phyloP scores from a whole-genome alignment of 1,284 basidiomycete species.

The Mixia osmundae region DNA sequence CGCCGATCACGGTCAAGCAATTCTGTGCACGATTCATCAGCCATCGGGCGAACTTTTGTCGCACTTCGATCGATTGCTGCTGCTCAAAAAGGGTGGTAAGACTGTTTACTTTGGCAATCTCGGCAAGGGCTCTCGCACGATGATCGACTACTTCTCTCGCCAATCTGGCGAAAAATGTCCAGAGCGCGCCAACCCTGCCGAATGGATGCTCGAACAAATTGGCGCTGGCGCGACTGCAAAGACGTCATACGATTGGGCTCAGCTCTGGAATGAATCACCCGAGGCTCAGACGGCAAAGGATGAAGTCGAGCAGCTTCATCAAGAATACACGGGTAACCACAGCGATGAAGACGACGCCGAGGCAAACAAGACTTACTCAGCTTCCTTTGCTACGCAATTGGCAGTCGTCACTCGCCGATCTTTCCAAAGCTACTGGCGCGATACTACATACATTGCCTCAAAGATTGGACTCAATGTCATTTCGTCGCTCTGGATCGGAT shows the following conservation, averaged over 20 bases:
- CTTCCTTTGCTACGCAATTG: constrained; percentile 16
- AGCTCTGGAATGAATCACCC: constrained; percentile 1
- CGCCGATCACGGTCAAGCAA: constrained; percentile 60
- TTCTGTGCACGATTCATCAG: constrained; percentile 35
- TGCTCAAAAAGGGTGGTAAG: constrained; percentile 29
- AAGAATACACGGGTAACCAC: neutral
- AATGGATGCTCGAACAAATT: constrained; percentile 11
- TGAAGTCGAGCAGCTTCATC: constrained; percentile 3
- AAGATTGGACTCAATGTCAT: constrained; percentile 32
- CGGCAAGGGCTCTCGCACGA: constrained; percentile 32
- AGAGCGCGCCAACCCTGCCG: constrained; percentile 26
- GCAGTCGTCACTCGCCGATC: constrained; percentile 11
- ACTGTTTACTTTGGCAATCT: constrained; percentile 56
- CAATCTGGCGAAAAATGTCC: constrained; percentile 37
- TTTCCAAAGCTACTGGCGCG: constrained; percentile 20
- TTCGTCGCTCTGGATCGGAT: constrained; percentile 35
- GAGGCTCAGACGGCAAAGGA: constrained; percentile 1
- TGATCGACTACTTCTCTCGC: constrained; percentile 44
- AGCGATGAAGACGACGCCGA: constrained; percentile 16
- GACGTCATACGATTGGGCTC: constrained; percentile 5
- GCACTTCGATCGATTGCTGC: constrained; percentile 37
- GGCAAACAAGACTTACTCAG: constrained; percentile 18
- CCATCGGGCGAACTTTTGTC: constrained; percentile 37
- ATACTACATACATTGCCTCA: constrained; percentile 18
- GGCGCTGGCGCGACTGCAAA: constrained; percentile 5